phyloP scores from a whole-genome alignment of 306 rosid species.

The Chamaecrista fasciculata region DNA sequence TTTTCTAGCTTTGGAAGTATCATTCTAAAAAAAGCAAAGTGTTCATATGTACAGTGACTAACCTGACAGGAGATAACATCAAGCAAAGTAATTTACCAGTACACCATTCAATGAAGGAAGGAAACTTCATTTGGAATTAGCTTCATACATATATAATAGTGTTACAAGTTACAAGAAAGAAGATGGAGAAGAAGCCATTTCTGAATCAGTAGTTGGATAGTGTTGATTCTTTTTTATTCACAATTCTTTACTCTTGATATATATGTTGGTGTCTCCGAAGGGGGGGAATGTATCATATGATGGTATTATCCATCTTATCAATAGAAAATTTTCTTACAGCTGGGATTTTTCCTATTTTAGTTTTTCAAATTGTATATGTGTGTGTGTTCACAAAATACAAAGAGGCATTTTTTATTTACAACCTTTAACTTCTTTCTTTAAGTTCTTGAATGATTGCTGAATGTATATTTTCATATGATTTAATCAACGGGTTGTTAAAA shows the following conservation, averaged over 20 bases:
- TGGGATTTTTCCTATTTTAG: neutral
- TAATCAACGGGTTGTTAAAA: no score
- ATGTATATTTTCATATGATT: no score
- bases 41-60: constrained; percentile 6
- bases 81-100: constrained; percentile 20
- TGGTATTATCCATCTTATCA: neutral
- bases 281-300: neutral
- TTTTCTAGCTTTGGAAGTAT: constrained; percentile 25
- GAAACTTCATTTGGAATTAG: constrained; percentile 15
- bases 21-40: constrained; percentile 22
- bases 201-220: constrained; percentile 26
- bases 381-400: no score
- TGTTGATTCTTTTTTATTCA: constrained; percentile 2
- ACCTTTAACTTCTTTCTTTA: no score
- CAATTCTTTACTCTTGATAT: constrained; percentile 36
- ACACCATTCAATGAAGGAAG: constrained; percentile 10
- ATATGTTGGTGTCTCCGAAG: constrained; percentile 25
- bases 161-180: no score
- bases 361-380: neutral
- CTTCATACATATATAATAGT: constrained; percentile 13
- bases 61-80: constrained; percentile 21
- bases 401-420: no score
- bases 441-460: no score
- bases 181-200: constrained; percentile 26
- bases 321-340: neutral